Base-by-base conservation (phyloP, 306 rosid genomes). In the Vigna radiata region DNA sequence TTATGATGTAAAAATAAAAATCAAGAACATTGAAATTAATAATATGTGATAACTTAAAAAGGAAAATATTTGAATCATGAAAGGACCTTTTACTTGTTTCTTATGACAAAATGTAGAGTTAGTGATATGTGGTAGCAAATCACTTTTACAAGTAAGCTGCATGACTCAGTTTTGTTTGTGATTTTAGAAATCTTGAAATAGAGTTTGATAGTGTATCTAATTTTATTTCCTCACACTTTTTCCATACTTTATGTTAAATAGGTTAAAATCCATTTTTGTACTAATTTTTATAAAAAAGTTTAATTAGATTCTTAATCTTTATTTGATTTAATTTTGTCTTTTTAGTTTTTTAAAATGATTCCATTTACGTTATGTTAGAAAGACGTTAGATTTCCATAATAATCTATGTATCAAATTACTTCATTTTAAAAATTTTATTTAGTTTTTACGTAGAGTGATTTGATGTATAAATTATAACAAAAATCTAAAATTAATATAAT, bases 41-140 rank as follows among this genome's bases (percentile, higher is more conserved):
- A 21, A 21, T 21, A 46, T 25, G 11, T 13, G 48, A 27, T 11
- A 25, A 36, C 31, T 12, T 44, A 13, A 63, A 17, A 48, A 8
- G 61, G 4, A 47, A 63, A 29, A 18, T 19, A 4, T 63, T 75
- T 13, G 10, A 62, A 31, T 27, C 64, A 47, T 43, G 9, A 19
- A 33, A 36, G 12, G 43, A 49, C 12, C 7, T n/a, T 36, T 63
- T 19, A 48, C 63, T 63, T 63, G 63, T 63, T 75, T 61, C 8
- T 18, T 39, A 61, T 48, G 62, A 18, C 70, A 16, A 19, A 19
- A 36, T 44, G 25, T 16, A 73, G 56, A 11, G n/a, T 2, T 16
- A 62, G 14, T 13, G 9, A 59, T 14, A 27, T 29, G 65, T 9
- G 18, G 16, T 6, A 27, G 41, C 18, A 58, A 21, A 27, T 2